A percentile compares a stretch with the other conserved stretches of the same genome.
These are phyloP conservation scores for Termitomyces sp. DNA, from an alignment of 768 basidiomycete species.

Conservation along the genomic window DNA sequence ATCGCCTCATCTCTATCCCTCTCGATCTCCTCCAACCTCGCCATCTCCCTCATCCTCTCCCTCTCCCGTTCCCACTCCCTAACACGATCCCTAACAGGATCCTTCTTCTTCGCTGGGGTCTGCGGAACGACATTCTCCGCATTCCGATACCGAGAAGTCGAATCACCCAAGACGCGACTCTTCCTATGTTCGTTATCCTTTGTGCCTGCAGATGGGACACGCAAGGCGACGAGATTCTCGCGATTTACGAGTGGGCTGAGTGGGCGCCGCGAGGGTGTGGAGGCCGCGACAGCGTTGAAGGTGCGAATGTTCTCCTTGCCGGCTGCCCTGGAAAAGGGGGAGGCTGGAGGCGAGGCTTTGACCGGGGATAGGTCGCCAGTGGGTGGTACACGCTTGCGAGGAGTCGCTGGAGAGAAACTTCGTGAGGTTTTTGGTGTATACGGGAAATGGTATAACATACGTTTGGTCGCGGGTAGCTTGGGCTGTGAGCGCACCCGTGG, in stretches of 20 bases:
- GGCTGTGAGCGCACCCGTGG: conserved; percentile 41
- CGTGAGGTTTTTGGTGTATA: not conserved
- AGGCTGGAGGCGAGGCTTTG: conserved; percentile 45
- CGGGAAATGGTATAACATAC: conserved; percentile 22
- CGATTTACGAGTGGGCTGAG: conserved; percentile 24
- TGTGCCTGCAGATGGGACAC: conserved; percentile 6
- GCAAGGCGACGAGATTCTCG: conserved; percentile 18
- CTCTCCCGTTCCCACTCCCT: conserved; percentile 75
- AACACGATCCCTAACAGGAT: conserved; percentile 55
- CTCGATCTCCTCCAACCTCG: conserved; percentile 52
- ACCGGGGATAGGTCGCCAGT: conserved; percentile 43
- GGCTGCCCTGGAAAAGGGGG: conserved; percentile 27
- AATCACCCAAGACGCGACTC: conserved; percentile 31
- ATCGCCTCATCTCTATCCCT: conserved; percentile 41
- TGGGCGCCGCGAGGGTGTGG: conserved; percentile 25
- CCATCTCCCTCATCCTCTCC: conserved; percentile 66
- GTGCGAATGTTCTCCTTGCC: conserved; percentile 37
- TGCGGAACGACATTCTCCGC: conserved; percentile 10
- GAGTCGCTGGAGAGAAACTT: conserved; percentile 20
- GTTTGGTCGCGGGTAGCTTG: conserved; percentile 30
- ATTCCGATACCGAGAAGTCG: conserved; percentile 28
- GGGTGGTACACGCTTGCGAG: conserved; percentile 33
- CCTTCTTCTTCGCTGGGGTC: conserved; percentile 25
- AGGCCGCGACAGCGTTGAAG: conserved; percentile 20
- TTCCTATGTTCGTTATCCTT: conserved; percentile 18